phyloP scores from a whole-genome alignment of 2,329 filamentous ascomycete genomes.

The Cercospora sesami region DNA sequence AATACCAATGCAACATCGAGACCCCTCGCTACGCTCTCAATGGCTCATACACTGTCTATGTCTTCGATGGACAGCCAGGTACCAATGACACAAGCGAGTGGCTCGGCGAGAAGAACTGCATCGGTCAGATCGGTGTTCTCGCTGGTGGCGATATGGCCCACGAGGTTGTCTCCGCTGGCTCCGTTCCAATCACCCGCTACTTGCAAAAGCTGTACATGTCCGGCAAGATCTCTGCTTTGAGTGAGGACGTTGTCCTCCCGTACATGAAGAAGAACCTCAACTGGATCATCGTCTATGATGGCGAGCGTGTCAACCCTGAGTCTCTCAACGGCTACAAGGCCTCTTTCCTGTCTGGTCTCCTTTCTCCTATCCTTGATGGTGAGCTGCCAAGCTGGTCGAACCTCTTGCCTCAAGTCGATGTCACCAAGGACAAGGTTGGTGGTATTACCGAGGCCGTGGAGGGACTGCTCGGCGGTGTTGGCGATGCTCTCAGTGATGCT shows the following conservation, averaged over 20 bases:
- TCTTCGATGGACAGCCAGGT: constrained; percentile 61
- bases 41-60: constrained; percentile 63
- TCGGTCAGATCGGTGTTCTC: constrained; percentile 59
- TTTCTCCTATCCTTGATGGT: constrained; percentile 28
- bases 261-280: constrained; percentile 38
- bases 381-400: constrained; percentile 30
- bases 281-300: constrained; percentile 40
- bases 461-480: constrained; percentile 9
- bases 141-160: constrained; percentile 33
- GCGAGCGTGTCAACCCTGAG: constrained; percentile 36
- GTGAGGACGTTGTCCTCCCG: constrained; percentile 30
- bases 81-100: constrained; percentile 50
- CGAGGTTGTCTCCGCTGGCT: constrained; percentile 39
- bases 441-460: constrained; percentile 24
- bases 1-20: constrained; percentile 69
- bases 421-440: constrained; percentile 33
- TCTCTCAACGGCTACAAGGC: constrained; percentile 43
- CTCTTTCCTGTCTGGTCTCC: constrained; percentile 42
- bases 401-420: constrained; percentile 29
- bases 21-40: constrained; percentile 61
- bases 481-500: constrained; percentile 7
- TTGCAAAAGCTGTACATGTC: constrained; percentile 39
- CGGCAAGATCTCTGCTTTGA: constrained; percentile 37
- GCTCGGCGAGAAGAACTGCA: constrained; percentile 55
- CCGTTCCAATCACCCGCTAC: constrained; percentile 48